phyloP scores from a whole-genome alignment of 805 yeast genomes.

The Torulaspora gathmanii region DNA sequence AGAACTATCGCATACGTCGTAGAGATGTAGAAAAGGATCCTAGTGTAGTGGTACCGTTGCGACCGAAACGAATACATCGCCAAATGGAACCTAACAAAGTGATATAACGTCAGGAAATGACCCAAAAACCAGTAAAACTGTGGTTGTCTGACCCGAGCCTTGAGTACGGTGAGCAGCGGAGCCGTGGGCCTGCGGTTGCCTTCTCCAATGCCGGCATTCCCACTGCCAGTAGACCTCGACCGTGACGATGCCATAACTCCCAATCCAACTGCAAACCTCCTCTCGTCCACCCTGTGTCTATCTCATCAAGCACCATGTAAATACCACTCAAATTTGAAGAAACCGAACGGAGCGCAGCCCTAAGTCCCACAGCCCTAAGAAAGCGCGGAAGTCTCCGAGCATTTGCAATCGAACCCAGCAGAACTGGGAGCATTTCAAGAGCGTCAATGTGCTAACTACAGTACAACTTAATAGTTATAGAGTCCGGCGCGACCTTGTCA shows the following conservation, averaged over 20 bases:
- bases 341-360: background rate
- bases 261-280: background rate
- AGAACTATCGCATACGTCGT: constrained; percentile 60
- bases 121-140: constrained; percentile 71
- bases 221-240: constrained; percentile 1
- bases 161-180: constrained; percentile 22
- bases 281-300: background rate
- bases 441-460: too few species aligned
- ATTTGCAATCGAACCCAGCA: too few species aligned
- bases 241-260: background rate
- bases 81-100: constrained; percentile 38
- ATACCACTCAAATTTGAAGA: constrained; percentile 1
- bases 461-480: too few species aligned
- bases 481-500: too few species aligned
- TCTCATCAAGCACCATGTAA: background rate
- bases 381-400: background rate
- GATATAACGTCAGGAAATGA: constrained; percentile 46
- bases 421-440: too few species aligned
- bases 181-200: constrained; percentile 16
- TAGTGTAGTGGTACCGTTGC: constrained; percentile 39
- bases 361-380: background rate
- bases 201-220: background rate
- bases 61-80: constrained; percentile 40
- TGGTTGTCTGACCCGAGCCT: constrained; percentile 39
- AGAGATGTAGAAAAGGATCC: constrained; percentile 47